These are phyloP conservation scores for Kluyveromyces dobzhanskii DNA, from an alignment of 805 yeast species.

Conservation along the genomic window DNA sequence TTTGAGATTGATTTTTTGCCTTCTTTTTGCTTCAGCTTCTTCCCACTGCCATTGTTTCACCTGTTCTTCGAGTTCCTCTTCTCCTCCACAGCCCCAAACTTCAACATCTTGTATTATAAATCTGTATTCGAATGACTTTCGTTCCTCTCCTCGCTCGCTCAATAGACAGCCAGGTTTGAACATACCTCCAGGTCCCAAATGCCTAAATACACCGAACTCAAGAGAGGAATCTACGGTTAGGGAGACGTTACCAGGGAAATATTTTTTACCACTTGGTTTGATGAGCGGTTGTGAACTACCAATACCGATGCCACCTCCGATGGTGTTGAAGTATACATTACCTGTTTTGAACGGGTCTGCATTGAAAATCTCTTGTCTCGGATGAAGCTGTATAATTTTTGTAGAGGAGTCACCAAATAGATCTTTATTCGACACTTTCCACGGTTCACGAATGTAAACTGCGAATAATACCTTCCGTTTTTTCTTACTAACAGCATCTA, in stretches of 20 bases:
- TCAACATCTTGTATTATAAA: conserved; percentile 69
- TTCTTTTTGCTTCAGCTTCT: conserved; percentile 69
- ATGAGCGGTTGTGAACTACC: conserved; percentile 62
- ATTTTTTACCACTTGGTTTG: conserved; percentile 38
- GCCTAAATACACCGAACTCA: conserved; percentile 76
- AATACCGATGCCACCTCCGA: conserved; percentile 77
- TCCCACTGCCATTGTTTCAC: conserved; percentile 85
- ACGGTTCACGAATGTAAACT: conserved; percentile 58
- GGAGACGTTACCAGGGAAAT: conserved; percentile 68
- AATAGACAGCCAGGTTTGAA: conserved; percentile 30
- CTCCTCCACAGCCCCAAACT: conserved; percentile 88
- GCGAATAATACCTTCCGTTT: conserved; percentile 49
- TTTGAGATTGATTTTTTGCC: conserved; percentile 60
- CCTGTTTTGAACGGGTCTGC: conserved; percentile 30
- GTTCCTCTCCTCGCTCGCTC: conserved; percentile 14
- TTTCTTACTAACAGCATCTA: conserved; percentile 15
- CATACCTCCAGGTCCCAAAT: conserved; percentile 49
- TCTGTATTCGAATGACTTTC: conserved; percentile 50
- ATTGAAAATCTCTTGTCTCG: conserved; percentile 50
- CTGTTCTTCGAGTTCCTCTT: conserved; percentile 70
- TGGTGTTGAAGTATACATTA: conserved; percentile 57
- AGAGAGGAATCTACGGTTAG: conserved; percentile 68
- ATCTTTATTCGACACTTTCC: conserved; percentile 66
- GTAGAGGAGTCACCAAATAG: conserved; percentile 59
- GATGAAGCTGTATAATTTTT: conserved; percentile 57